Percentiles rank a stretch among this genome's conserved stretches.
These are phyloP conservation scores for Kalaharituber pfeilii DNA, from an alignment of 2,329 filamentous ascomycete species.

Conservation along the genomic window DNA sequence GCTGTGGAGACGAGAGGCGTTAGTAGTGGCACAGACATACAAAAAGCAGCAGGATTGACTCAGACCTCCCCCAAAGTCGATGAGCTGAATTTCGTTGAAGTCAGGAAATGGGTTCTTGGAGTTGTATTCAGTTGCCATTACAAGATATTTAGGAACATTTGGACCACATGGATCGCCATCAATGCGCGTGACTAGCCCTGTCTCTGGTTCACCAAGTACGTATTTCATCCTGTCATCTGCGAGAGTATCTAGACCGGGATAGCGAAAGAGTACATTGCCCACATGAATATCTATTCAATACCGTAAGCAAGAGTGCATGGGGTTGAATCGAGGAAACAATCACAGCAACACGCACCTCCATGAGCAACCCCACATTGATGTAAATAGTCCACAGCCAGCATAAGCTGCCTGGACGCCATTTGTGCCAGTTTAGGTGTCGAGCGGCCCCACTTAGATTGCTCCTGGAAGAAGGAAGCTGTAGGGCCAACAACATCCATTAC, in stretches of 20 bases:
- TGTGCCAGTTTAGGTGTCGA: neutral
- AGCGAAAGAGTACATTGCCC: neutral
- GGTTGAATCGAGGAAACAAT: neutral
- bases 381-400: neutral
- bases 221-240: neutral
- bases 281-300: neutral
- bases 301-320: neutral
- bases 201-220: neutral
- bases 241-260: neutral
- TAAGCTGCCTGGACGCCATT: neutral
- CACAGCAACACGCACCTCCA: neutral
- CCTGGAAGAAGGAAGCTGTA: neutral
- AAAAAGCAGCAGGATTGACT: too few species aligned
- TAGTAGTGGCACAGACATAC: neutral
- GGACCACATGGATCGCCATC: neutral
- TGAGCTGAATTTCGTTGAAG: neutral
- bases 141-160: neutral
- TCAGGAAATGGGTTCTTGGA: neutral
- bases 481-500: constrained; percentile 5
- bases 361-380: neutral
- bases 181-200: neutral
- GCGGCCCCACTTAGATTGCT: constrained; percentile 6
- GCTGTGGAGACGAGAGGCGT: too few species aligned
- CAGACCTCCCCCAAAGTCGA: neutral
- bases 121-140: neutral